phyloP scores from a whole-genome alignment of 163 green algal species.

The Scenedesmus sp. region DNA sequence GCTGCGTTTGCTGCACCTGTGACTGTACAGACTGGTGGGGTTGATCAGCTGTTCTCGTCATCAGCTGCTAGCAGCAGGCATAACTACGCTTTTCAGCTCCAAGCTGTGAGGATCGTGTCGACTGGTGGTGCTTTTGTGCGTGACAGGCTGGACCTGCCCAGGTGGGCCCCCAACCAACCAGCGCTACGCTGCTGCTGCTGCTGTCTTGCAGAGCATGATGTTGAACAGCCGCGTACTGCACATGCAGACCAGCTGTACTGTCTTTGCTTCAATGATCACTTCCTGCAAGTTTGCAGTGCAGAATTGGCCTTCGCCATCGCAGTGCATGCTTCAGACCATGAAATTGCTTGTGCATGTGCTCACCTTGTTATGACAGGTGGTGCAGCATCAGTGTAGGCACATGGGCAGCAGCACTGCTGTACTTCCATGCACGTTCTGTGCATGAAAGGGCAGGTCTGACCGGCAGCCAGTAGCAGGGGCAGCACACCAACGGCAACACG shows the following conservation, averaged over 20 bases:
- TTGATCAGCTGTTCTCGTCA: not conserved
- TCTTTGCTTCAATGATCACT: not conserved
- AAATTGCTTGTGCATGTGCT: not conserved
- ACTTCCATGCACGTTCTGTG: not conserved
- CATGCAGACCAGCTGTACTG: not conserved
- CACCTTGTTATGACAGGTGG: not conserved
- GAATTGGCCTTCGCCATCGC: not conserved
- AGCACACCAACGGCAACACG: not conserved
- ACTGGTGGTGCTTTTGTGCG: not conserved
- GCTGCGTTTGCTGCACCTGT: not conserved
- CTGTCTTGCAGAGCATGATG: not conserved
- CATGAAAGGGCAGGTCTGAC: too few relatives aligned
- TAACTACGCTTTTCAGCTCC: not conserved
- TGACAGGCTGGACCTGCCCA: not conserved
- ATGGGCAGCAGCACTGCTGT: not conserved
- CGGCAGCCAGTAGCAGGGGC: not conserved
- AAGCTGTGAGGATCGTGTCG: not conserved
- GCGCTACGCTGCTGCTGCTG: not conserved
- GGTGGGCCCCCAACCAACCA: not conserved
- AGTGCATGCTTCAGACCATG: not conserved
- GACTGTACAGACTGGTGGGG: not conserved
- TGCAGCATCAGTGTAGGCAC: not conserved
- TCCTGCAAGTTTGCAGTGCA: not conserved
- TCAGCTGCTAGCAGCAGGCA: not conserved
- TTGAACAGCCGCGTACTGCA: not conserved